Conservation (phyloP, 73 alveolate genomes). For the Tetrahymena borealis region DNA sequence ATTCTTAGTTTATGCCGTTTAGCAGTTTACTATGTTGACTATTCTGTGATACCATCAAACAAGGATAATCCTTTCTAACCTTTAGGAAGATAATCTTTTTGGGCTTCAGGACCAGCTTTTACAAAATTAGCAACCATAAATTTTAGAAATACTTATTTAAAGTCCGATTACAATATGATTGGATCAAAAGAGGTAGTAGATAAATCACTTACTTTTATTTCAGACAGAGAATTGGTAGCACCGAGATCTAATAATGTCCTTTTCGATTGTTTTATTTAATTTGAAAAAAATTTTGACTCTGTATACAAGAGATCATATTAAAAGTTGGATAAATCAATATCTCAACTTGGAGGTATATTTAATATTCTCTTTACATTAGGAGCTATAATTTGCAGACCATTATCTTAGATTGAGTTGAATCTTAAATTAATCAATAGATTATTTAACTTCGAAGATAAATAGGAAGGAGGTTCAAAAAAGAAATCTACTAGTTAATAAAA, state of each 20-base stretch:
- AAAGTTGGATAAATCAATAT: neutral
- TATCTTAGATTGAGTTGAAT: neutral
- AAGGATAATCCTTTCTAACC: neutral
- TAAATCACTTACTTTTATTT: neutral
- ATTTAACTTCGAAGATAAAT: neutral
- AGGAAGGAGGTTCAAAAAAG: neutral
- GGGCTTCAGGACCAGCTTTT: neutral
- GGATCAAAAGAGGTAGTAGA: neutral
- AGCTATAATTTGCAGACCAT: neutral
- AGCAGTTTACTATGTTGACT: neutral
- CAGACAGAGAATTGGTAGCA: neutral
- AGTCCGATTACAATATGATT: neutral
- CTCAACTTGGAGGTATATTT: neutral
- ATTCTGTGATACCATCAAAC: neutral
- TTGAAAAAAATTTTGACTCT: neutral
- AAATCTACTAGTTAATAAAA: neutral
- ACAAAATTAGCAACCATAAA: neutral
- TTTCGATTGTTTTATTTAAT: neutral
- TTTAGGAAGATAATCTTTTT: neutral
- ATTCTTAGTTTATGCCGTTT: neutral
- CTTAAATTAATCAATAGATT: neutral
- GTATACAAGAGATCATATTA: neutral
- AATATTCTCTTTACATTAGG: neutral
- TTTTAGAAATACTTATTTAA: neutral
- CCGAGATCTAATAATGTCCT: neutral